Percentiles rank a stretch among this genome's conserved stretches.
Conservation (phyloP, 257 asterid species). For the Perilla frutescens region DNA sequence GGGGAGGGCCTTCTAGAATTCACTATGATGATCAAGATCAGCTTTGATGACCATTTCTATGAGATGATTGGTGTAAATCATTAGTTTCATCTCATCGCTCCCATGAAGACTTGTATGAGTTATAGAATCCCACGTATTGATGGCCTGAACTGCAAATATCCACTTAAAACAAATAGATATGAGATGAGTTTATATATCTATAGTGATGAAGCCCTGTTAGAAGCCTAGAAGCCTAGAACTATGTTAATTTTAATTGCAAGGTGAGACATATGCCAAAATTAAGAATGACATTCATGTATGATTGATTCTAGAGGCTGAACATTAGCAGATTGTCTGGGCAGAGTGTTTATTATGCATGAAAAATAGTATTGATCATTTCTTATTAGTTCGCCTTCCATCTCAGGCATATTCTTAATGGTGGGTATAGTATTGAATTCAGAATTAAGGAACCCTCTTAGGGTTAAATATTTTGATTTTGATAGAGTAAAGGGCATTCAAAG, state of each 20-base stretch:
- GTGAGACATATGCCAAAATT: background rate
- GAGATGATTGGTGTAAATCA: background rate
- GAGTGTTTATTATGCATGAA: constrained; percentile 1
- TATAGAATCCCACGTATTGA: constrained; percentile 2
- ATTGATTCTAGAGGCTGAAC: background rate
- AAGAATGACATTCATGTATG: background rate
- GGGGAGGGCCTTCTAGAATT: background rate
- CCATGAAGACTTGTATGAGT: background rate
- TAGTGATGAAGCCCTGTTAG: background rate
- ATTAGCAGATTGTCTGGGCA: background rate
- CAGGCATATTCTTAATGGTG: background rate
- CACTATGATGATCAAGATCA: background rate
- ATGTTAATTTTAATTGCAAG: background rate
- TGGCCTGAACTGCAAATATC: background rate
- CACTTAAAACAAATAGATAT: background rate
- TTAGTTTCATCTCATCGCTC: too few relatives aligned
- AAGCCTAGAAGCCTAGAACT: background rate
- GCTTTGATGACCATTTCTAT: background rate
- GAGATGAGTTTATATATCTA: background rate
- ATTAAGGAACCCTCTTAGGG: background rate
- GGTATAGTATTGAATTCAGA: background rate
- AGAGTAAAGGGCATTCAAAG: background rate
- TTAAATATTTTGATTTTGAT: background rate
- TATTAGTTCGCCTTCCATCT: too few relatives aligned
- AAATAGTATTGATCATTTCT: background rate